These are phyloP conservation scores for Physcia stellaris DNA, from an alignment of 495 filamentous ascomycete genomes.

Conservation along the genomic window DNA sequence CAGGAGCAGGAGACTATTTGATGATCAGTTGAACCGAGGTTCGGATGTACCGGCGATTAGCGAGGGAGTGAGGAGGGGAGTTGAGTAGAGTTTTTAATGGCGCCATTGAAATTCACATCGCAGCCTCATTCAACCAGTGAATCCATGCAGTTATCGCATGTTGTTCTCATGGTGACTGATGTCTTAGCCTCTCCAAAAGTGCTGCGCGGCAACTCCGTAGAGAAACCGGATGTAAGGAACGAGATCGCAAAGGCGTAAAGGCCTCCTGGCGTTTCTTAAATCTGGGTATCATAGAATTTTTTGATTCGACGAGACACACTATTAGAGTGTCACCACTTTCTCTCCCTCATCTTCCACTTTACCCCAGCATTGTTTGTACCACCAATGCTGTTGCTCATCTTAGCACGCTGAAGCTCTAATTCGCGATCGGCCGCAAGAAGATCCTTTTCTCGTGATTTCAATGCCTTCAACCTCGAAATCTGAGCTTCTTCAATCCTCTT, in stretches of 20 bases:
- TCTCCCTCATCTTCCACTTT: conserved; percentile 70
- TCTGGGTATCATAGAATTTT: too few species aligned
- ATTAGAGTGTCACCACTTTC: conserved; percentile 56
- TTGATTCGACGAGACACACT: too few species aligned
- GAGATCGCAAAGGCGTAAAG: too few species aligned
- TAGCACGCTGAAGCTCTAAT: conserved; percentile 62
- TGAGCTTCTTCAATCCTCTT: conserved; percentile 34
- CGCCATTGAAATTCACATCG: background rate
- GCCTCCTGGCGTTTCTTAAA: too few species aligned
- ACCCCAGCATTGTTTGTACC: conserved; percentile 69
- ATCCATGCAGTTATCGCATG: too few species aligned
- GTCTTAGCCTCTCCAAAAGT: too few species aligned
- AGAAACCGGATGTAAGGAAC: too few species aligned
- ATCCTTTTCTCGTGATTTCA: conserved; percentile 56
- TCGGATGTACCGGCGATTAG: background rate
- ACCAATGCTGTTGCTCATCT: conserved; percentile 68
- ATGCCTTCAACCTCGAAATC: conserved; percentile 42
- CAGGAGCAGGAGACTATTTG: too few species aligned
- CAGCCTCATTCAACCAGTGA: too few species aligned
- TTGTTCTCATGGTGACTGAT: too few species aligned
- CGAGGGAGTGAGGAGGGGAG: background rate
- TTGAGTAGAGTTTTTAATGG: background rate
- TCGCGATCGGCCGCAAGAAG: conserved; percentile 60
- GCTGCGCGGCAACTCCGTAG: too few species aligned
- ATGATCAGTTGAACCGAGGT: too few species aligned